Evolutionary conservation across 2,329 filamentous ascomycete genomes (phyloP).

Genomic region (Fusarium graminum): DNA sequence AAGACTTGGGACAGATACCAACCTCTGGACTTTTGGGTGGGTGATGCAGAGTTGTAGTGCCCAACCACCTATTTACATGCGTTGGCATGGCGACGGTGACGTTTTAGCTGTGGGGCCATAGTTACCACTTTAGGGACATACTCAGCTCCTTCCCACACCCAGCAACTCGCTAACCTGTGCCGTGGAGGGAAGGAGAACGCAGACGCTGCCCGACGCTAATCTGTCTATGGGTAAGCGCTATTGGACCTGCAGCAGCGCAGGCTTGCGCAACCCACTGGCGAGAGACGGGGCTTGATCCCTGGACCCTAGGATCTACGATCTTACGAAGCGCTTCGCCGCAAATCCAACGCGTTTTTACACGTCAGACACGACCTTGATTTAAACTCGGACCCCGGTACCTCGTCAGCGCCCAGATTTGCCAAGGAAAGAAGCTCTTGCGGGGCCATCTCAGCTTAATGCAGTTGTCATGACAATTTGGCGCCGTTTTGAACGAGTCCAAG

Average conservation of each 20-base stretch:
- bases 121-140: conserved; percentile 13
- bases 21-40: conserved; percentile 46
- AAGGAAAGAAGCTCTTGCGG: conserved; percentile 27
- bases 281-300: conserved; percentile 35
- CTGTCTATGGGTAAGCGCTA: conserved; percentile 22
- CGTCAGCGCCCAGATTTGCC: conserved; percentile 36
- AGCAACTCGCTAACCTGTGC: conserved; percentile 43
- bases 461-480: conserved; percentile 50
- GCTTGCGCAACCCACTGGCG: conserved; percentile 24
- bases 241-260: conserved; percentile 40
- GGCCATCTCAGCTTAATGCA: conserved; percentile 33
- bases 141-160: conserved; percentile 31
- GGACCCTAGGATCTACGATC: conserved; percentile 45
- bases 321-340: conserved; percentile 37
- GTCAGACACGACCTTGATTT: conserved; percentile 21
- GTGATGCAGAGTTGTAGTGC: conserved; percentile 29
- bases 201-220: conserved; percentile 3
- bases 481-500: conserved; percentile 36
- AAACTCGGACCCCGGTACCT: conserved; percentile 20
- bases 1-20: conserved; percentile 42
- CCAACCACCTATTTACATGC: conserved; percentile 49
- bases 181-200: conserved; percentile 26
- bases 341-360: conserved; percentile 23
- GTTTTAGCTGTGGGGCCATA: conserved; percentile 34
- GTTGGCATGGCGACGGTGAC: conserved; percentile 47